These are phyloP conservation scores for Medicago arabica DNA, from an alignment of 306 rosid species.

Conservation along the genomic window DNA sequence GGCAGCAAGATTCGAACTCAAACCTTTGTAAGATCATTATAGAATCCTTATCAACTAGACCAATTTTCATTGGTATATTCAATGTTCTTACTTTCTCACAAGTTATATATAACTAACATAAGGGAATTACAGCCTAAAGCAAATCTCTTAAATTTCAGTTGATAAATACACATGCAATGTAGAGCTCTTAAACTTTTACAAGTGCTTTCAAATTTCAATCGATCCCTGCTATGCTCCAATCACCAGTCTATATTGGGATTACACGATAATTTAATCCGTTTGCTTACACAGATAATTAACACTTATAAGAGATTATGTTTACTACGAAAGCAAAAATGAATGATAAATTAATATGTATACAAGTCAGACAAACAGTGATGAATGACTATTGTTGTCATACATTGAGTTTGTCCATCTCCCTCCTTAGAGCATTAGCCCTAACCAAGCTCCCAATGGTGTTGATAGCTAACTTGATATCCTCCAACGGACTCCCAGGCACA, in stretches of 20 bases:
- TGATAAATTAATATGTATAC: constrained; percentile 13
- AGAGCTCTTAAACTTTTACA: constrained; percentile 9
- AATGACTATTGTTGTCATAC: constrained; percentile 46
- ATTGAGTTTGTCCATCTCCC: constrained; percentile 88
- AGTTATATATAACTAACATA: not conserved
- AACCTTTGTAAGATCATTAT: no score
- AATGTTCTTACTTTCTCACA: not conserved
- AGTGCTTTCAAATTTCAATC: constrained; percentile 29
- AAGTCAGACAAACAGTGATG: constrained; percentile 9
- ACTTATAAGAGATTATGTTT: constrained; percentile 25
- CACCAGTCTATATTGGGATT: constrained; percentile 26
- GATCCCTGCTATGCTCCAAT: constrained; percentile 18
- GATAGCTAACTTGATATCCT: constrained; percentile 93
- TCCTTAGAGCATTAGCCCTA: constrained; percentile 86
- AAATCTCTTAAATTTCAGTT: constrained; percentile 12
- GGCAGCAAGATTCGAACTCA: not conserved
- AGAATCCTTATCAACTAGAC: not conserved
- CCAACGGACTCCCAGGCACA: constrained; percentile 87
- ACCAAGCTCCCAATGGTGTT: constrained; percentile 95
- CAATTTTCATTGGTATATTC: not conserved
- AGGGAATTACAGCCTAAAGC: not conserved
- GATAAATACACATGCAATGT: constrained; percentile 13
- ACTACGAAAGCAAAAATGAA: constrained; percentile 25
- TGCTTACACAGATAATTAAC: constrained; percentile 33
- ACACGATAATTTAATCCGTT: constrained; percentile 34